A percentile compares a stretch with the other conserved stretches of the same genome.
Conservation (phyloP, 2,329 filamentous ascomycete species). For the Diplodia sapinea region DNA sequence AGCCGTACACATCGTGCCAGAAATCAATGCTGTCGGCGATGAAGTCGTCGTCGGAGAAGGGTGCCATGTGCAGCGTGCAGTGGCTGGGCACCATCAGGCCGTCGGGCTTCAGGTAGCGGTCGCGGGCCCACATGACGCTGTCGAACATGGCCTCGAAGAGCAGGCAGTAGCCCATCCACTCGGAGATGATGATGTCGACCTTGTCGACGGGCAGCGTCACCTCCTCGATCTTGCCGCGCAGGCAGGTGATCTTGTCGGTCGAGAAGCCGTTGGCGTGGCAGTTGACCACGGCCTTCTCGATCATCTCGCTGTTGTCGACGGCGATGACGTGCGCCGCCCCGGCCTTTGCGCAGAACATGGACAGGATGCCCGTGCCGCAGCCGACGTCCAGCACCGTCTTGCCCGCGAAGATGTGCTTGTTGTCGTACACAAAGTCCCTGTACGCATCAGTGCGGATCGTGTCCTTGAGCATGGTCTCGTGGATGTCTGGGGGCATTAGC, state of each 20-base stretch:
- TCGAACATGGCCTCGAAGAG: slow-evolving; percentile 97
- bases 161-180: slow-evolving; percentile 97
- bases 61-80: slow-evolving; percentile 80
- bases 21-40: slow-evolving; percentile 78
- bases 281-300: slow-evolving; percentile 83
- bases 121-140: slow-evolving; percentile 85
- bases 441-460: slow-evolving; percentile 87
- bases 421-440: slow-evolving; percentile 91
- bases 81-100: slow-evolving; percentile 88
- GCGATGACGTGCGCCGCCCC: slow-evolving; percentile 86
- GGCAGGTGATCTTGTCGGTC: slow-evolving; percentile 71
- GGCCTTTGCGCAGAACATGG: slow-evolving; percentile 92
- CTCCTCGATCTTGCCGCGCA: slow-evolving; percentile 88
- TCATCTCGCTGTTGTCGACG: slow-evolving; percentile 91
- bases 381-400: slow-evolving; percentile 92
- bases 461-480: slow-evolving; percentile 96
- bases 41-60: slow-evolving; percentile 78
- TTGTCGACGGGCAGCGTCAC: slow-evolving; percentile 73
- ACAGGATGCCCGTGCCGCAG: slow-evolving; percentile 81
- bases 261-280: slow-evolving; percentile 79
- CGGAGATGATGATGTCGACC: slow-evolving; percentile 93
- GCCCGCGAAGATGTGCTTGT: slow-evolving; percentile 83
- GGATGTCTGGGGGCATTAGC: slow-evolving; percentile 68
- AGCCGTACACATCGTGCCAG: slow-evolving; percentile 93
- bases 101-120: slow-evolving; percentile 79